phyloP scores from a whole-genome alignment of 805 yeast species.

The Schwanniomyces occidentalis region DNA sequence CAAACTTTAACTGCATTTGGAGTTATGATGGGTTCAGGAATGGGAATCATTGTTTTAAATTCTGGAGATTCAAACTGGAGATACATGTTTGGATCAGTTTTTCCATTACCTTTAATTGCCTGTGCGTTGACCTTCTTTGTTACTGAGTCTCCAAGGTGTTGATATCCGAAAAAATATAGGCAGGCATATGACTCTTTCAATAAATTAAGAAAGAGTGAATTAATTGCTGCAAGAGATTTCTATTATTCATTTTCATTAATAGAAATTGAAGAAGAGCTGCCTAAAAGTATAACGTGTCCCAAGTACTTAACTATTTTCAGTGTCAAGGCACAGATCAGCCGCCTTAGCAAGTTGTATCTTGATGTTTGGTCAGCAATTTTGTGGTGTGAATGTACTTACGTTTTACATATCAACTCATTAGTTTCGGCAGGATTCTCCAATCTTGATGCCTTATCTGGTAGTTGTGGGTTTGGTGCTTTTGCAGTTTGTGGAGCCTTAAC shows the following conservation, averaged over 20 bases:
- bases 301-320: conserved; percentile 8
- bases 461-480: conserved; percentile 13
- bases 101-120: conserved; percentile 10
- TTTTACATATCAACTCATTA: conserved; percentile 12
- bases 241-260: conserved; percentile 9
- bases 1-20: conserved; percentile 17
- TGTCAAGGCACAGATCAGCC: conserved; percentile 11
- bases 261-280: conserved; percentile 6
- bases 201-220: conserved; percentile 8
- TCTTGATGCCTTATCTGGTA: conserved; percentile 11
- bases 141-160: conserved; percentile 28
- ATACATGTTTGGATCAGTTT: conserved; percentile 15
- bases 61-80: conserved; percentile 11
- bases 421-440: conserved; percentile 10
- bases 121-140: conserved; percentile 15
- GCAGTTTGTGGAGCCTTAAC: conserved; percentile 18
- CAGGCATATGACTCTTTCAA: conserved; percentile 13
- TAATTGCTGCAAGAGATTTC: conserved; percentile 14
- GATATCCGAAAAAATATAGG: conserved; percentile 14
- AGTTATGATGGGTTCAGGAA: conserved; percentile 15
- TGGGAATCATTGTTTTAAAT: conserved; percentile 9
- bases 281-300: conserved; percentile 3
- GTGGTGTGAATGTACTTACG: conserved; percentile 16
- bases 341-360: conserved; percentile 10
- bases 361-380: conserved; percentile 17